Evolutionary conservation across 768 basidiomycete genomes (phyloP).

Genomic region (Leucocoprinus leucothites): DNA sequence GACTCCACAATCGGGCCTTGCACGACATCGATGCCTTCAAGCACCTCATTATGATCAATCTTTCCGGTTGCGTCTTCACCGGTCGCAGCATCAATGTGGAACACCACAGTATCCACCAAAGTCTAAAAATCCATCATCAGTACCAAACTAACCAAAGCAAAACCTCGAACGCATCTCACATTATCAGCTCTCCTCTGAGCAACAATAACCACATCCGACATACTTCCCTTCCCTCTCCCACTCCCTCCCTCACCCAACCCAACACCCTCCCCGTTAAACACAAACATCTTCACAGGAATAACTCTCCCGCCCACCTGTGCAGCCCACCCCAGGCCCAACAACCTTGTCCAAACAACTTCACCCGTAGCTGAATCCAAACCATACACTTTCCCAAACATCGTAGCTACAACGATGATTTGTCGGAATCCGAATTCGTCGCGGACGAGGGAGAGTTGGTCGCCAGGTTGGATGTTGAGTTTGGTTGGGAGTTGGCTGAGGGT

Average conservation of each 20-base stretch:
- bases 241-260: constrained; percentile 40
- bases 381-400: constrained; percentile 70
- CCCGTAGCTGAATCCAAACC: constrained; percentile 82
- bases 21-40: constrained; percentile 63
- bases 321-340: constrained; percentile 73
- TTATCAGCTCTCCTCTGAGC: constrained; percentile 61
- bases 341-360: constrained; percentile 72
- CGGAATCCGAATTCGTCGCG: constrained; percentile 86
- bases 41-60: constrained; percentile 29
- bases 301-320: constrained; percentile 51
- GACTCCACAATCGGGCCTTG: constrained; percentile 57
- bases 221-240: constrained; percentile 42
- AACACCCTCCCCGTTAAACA: constrained; percentile 42
- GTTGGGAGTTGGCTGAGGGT: constrained; percentile 23
- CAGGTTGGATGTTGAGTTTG: constrained; percentile 30
- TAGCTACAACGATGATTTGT: constrained; percentile 76
- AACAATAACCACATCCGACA: constrained; percentile 60
- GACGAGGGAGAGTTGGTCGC: constrained; percentile 29
- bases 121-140: constrained; percentile 31
- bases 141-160: background rate
- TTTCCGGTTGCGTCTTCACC: constrained; percentile 51
- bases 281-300: constrained; percentile 60
- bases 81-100: constrained; percentile 76
- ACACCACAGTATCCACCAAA: constrained; percentile 68
- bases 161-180: constrained; percentile 35